Base-by-base conservation (phyloP, 164 flowering plant genomes). In the Aristolochia fimbriata region DNA sequence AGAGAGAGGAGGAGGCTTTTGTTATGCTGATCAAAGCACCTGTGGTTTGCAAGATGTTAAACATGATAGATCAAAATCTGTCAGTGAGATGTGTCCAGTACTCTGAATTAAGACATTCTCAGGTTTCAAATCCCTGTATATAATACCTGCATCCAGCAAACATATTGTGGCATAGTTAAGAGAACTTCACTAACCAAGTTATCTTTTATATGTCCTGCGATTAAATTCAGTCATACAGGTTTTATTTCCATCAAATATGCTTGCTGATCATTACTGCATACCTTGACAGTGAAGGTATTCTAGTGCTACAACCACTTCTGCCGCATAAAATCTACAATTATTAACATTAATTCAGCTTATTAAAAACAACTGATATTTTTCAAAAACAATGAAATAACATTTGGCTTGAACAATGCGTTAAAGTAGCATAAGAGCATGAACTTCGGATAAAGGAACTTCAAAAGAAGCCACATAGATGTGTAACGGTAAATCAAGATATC, bases 271-370 rank as follows among this genome's bases (percentile, higher is more conserved):
- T 52, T 27, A 55, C 20, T 30, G 12, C 47, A 6, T 74, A 90
- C 99, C 99, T 85, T 90, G 97, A 73, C 97, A 93, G 71, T 93
- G 99, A 77, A 93, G 97, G 72, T 93, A 93, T 76, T 93, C 99
- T 71, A 93, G 68, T 47, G 96, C 99, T 70, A 90, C 76, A 51
- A 90, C 70, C 17, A 93, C 99, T 73, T 93, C 92, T 25, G 90
- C 94, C 60, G 91, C 96, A 73, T 83, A 93, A 73, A 93, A 93
- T 65, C 99, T 93, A 68, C 73, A 80, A 31, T 37, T 31, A 62
- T 56, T 22, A 61, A 66, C 43, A 64, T 37, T 14, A 51, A 49
- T n/a, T 21, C 33, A 20, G 57, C 62, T 46, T 68, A 30, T 56
- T 21, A 46, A 25, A 21, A 20, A 45, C 30, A 46, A 16, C 37